These are phyloP conservation scores for Papiliotrema laurentii DNA, from an alignment of 1,284 basidiomycete species.

Conservation along the genomic window DNA sequence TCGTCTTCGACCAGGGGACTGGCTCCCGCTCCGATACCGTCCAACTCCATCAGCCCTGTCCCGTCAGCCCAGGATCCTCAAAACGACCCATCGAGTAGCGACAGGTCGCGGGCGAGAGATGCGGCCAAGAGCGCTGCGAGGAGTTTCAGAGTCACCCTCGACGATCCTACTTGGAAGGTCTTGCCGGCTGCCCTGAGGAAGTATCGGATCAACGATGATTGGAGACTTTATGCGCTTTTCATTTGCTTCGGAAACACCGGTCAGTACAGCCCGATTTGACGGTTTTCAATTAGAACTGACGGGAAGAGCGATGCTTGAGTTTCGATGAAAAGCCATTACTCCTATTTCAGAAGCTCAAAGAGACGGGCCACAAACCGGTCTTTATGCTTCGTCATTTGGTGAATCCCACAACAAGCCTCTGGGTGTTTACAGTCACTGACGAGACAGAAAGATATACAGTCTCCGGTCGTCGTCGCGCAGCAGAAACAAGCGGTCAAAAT, in stretches of 20 bases:
- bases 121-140: constrained; percentile 47
- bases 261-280: constrained; percentile 45
- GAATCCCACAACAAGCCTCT: constrained; percentile 24
- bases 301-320: constrained; percentile 79
- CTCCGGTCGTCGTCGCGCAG: constrained; percentile 89
- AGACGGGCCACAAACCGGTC: constrained; percentile 92
- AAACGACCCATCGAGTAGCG: constrained; percentile 9
- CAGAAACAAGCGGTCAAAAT: constrained; percentile 71
- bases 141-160: constrained; percentile 62
- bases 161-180: constrained; percentile 98
- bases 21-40: not conserved
- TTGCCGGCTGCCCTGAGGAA: constrained; percentile 96
- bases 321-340: constrained; percentile 97
- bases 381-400: constrained; percentile 99
- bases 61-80: not conserved
- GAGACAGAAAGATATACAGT: constrained; percentile 70
- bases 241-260: constrained; percentile 92
- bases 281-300: not conserved
- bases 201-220: constrained; percentile 98
- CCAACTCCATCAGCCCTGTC: constrained; percentile 1
- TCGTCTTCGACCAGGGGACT: not conserved
- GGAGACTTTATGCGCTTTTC: constrained; percentile 98
- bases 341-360: constrained; percentile 95
- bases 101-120: constrained; percentile 30
- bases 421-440: too few relatives aligned